Evolutionary conservation across 345 rosid species (phyloP), one percentile per base, ranked within the genome.

Genomic region (Isatis tinctoria): DNA sequence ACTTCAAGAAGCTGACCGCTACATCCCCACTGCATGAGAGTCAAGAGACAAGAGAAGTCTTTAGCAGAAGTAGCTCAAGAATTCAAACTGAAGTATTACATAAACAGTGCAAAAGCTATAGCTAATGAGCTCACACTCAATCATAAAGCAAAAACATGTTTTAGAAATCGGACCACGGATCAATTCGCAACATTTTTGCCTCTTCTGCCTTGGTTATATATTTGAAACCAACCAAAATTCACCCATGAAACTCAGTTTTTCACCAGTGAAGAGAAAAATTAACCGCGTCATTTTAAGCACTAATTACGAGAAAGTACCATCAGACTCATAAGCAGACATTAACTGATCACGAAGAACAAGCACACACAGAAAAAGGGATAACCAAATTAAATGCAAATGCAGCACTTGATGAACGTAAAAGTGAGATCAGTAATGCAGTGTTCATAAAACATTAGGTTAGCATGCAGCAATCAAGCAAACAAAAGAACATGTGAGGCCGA

Each of bases 1-100:
- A 93, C 68, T 74, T 93, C 92, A 67, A 93, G 70, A 75, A 93
- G 88, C 67, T 89, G 94, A 71, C 94, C 89, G 72, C 91, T 79
- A 77, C 85, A 85, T 80, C 88, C 88, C 98, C 96, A 91, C 97
- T 93, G 82, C 82, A 83, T 36, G 18, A 82, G 65, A 74, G 54
- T 30, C 54, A 62, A 61, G 70, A 43, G 13, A 69, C 61, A 79
- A 70, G 26, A 54, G 52, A 76, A 37, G 56, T 63, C 47, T 63
- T 61, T 17, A 66, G 70, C 70, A 76, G 47, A 76, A 52, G 37
- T 32, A 53, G 59, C 40, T 68, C 56, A 60, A 51, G 28, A 52
- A 35, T 26, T 36, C 52, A 43, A 61, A 57, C 20, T 56, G 14
- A 44, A 37, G 35, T 35, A 47, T 75, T 32, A 26, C 70, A 24